Evolutionary conservation across 306 rosid species (phyloP).

Genomic region (Cucurbita maxima): DNA sequence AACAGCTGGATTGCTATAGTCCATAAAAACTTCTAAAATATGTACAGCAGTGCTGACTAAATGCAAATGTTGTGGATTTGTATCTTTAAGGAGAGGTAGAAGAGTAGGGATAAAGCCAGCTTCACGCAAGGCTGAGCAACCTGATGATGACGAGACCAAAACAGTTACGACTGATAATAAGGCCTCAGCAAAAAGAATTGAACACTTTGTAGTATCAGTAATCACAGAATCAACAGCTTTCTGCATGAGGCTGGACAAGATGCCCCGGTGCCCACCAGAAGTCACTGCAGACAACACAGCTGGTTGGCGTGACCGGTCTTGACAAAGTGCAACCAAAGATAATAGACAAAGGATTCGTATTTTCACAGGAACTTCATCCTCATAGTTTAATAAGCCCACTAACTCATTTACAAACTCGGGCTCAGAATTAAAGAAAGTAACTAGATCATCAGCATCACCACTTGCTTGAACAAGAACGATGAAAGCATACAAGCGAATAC

Average conservation of each 20-base stretch:
- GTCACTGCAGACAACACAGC: constrained; percentile 73
- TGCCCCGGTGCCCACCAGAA: constrained; percentile 97
- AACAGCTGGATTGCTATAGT: constrained; percentile 92
- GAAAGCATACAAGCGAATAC: constrained; percentile 89
- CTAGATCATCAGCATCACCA: constrained; percentile 70
- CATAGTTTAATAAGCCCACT: constrained; percentile 67
- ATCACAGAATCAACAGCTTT: constrained; percentile 69
- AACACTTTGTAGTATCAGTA: constrained; percentile 57
- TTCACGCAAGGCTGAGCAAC: constrained; percentile 91
- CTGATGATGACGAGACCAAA: constrained; percentile 88
- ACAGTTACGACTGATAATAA: constrained; percentile 76
- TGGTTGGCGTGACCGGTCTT: constrained; percentile 80
- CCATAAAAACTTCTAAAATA: constrained; percentile 94
- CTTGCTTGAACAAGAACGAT: constrained; percentile 84
- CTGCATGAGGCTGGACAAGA: constrained; percentile 89
- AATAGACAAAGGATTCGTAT: constrained; percentile 66
- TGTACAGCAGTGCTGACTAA: constrained; percentile 87
- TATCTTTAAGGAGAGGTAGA: constrained; percentile 83
- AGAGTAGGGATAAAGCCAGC: constrained; percentile 96
- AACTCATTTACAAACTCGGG: constrained; percentile 94
- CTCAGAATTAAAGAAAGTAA: constrained; percentile 83
- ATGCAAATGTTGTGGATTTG: constrained; percentile 83
- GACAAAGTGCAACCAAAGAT: constrained; percentile 88
- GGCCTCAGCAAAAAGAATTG: constrained; percentile 81
- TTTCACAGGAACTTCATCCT: constrained; percentile 71